phyloP scores from a whole-genome alignment of 257 asterid genomes.

The Coffea eugenioides region DNA sequence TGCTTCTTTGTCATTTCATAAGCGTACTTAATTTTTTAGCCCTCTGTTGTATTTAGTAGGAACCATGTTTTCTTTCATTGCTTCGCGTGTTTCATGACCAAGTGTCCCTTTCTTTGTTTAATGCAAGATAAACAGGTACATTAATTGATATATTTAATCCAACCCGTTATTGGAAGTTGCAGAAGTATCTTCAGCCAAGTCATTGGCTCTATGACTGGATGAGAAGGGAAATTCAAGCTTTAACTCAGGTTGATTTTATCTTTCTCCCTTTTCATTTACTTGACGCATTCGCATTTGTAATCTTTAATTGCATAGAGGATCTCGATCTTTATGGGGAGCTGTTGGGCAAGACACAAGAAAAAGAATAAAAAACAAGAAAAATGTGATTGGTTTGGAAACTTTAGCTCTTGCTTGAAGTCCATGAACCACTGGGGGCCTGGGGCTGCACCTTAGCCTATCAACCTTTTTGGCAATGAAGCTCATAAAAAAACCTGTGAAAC shows the following conservation, averaged over 20 bases:
- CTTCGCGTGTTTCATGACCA: neutral
- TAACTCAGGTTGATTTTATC: slow-evolving; percentile 46
- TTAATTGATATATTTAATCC: slow-evolving; percentile 44
- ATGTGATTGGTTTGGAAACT: neutral
- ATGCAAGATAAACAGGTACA: slow-evolving; percentile 34
- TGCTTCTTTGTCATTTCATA: slow-evolving; percentile 3
- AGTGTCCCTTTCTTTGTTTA: neutral
- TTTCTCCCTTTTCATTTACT: neutral
- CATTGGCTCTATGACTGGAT: slow-evolving; percentile 60
- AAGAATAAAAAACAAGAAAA: neutral
- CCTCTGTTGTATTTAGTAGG: neutral
- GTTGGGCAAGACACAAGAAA: neutral
- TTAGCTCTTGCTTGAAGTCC: neutral
- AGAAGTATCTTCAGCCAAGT: slow-evolving; percentile 53
- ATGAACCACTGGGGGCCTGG: neutral
- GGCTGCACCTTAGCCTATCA: neutral
- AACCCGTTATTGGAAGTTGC: slow-evolving; percentile 61
- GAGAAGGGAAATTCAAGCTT: slow-evolving; percentile 76
- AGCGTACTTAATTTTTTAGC: neutral
- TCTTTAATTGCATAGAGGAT: neutral
- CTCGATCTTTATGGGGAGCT: neutral
- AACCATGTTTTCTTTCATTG: neutral
- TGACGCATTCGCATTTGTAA: slow-evolving; percentile 1
- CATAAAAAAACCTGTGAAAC: neutral
- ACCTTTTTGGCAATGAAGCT: neutral